Conservation (phyloP, 805 yeast species). For the Cyberlindnera mycetangii region DNA sequence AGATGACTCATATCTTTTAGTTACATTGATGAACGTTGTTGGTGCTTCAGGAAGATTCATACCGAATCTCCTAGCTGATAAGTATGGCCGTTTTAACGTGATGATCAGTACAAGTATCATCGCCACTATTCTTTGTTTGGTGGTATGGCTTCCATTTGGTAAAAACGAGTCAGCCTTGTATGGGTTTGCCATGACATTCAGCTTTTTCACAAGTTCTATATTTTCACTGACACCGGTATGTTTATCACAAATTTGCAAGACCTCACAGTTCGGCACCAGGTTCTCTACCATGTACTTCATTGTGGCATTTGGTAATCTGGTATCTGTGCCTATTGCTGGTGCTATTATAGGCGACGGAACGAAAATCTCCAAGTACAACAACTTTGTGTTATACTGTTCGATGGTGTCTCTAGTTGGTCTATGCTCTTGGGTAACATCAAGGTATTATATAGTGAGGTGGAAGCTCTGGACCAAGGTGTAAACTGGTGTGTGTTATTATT, state of each 20-base stretch:
- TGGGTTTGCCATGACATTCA: slow-evolving; percentile 52
- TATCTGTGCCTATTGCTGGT: slow-evolving; percentile 50
- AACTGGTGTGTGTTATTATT: too few relatives aligned
- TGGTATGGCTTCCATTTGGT: slow-evolving; percentile 69
- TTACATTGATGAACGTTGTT: slow-evolving; percentile 41
- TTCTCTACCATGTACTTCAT: slow-evolving; percentile 63
- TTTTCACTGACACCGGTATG: slow-evolving; percentile 67
- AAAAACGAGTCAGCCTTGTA: slow-evolving; percentile 39
- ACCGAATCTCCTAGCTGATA: slow-evolving; percentile 42
- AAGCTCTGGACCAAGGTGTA: slow-evolving; percentile 7
- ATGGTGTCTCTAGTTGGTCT: slow-evolving; percentile 11
- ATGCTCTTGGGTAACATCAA: slow-evolving; percentile 5
- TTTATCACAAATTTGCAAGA: slow-evolving; percentile 57
- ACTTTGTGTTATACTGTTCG: slow-evolving; percentile 12
- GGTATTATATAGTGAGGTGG: slow-evolving; percentile 13
- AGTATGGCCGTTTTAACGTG: slow-evolving; percentile 36
- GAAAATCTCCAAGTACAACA: slow-evolving; percentile 1
- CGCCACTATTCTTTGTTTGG: slow-evolving; percentile 44
- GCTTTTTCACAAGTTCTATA: slow-evolving; percentile 60
- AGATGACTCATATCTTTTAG: slow-evolving; percentile 40
- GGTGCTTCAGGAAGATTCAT: slow-evolving; percentile 42
- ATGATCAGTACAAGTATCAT: slow-evolving; percentile 38
- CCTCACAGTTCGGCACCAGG: slow-evolving; percentile 61
- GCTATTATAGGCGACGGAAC: slow-evolving; percentile 38
- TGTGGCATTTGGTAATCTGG: slow-evolving; percentile 44